Base-by-base conservation (phyloP, 495 filamentous ascomycete genomes). In the Neurospora sp. region DNA sequence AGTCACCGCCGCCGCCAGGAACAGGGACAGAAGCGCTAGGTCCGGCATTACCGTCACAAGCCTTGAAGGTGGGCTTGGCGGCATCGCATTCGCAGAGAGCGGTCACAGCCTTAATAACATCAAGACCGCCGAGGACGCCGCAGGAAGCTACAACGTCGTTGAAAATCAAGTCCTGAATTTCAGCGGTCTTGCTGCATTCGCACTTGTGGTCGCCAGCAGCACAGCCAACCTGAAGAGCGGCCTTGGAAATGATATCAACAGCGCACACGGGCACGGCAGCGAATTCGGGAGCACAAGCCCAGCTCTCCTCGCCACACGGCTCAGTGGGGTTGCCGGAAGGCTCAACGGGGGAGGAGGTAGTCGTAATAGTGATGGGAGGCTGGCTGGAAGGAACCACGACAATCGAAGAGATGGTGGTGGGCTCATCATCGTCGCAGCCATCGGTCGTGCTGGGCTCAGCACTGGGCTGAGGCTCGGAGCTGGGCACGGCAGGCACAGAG, bases 201-300 rank as follows among this genome's bases (percentile, higher is more conserved):
- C 72, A 73, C 10, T 39, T 16, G 11, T 27, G 41, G 41, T 73
- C 69, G 35, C n/a, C 16, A 38, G 10, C 12, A 27, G 49, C 66
- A 69, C 72, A 73, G 66, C 72, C 72, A 23, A 73, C 66, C 2
- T 18, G 37, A 3, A 35, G 16, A 5, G 69, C 72, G 35, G 72
- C 72, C 10, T 42, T 40, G 0, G 12, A 20, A 46, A 74, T 74
- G 72, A 69, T 60, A 41, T 35, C n/a, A 9, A 46, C 70, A 1
- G 72, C 72, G 72, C 72, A 74, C 35, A 12, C 5, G 12, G 72
- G 72, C 3, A 74, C n/a, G 41, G 44, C 69, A 5, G 42, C 12
- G 35, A 71, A 40, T 37, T 42, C 39, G 20, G 41, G 39, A 14
- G 66, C 41, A 62, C 72, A 74, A 44, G 41, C 41, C 41, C 41